phyloP scores from a whole-genome alignment of 192 early-diverging fungal species.

The Coemansia sp. region DNA sequence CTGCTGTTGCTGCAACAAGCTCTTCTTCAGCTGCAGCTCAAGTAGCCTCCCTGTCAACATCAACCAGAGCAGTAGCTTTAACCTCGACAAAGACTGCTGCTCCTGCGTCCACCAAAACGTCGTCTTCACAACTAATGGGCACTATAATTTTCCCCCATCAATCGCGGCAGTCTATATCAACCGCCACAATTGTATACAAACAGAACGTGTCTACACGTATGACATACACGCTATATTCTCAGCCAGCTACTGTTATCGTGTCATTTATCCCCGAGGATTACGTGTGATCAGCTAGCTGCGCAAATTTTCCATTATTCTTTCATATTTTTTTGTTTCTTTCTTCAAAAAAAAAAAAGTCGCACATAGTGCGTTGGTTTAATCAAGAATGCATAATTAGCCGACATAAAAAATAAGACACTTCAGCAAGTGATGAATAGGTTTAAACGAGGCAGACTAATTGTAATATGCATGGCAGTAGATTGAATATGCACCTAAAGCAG shows the following conservation, averaged over 20 bases:
- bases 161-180: conserved; percentile 1
- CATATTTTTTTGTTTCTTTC: neutral
- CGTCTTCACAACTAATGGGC: neutral
- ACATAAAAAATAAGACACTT: neutral
- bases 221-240: conserved; percentile 11
- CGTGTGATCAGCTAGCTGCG: neutral
- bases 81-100: neutral
- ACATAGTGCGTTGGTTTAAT: neutral
- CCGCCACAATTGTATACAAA: conserved; percentile 7
- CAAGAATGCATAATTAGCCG: neutral
- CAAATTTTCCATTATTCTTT: neutral
- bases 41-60: neutral
- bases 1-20: neutral
- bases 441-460: conserved; percentile 1
- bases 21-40: conserved; percentile 1
- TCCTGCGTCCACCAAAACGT: neutral
- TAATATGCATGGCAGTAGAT: conserved; percentile 8
- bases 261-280: conserved; percentile 12
- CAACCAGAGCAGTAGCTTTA: neutral
- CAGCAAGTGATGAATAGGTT: neutral
- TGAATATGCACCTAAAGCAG: conserved; percentile 11
- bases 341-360: neutral
- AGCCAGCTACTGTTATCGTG: conserved; percentile 18
- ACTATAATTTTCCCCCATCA: neutral
- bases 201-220: conserved; percentile 13